phyloP scores from a whole-genome alignment of 306 rosid species.

The Sechiopsis laciniata region DNA sequence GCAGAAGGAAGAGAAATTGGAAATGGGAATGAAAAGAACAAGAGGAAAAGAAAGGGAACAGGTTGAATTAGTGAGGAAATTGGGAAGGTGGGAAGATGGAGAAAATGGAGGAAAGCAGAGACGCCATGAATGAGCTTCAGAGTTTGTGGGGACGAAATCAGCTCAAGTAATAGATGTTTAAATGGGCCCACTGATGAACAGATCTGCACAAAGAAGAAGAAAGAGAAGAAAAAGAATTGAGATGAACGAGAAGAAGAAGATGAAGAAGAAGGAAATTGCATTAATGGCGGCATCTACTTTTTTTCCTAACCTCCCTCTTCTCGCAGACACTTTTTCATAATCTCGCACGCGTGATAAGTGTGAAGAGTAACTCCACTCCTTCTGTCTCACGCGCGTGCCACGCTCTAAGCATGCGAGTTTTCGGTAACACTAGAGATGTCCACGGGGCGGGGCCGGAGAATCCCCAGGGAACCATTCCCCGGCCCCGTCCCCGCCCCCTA shows the following conservation, averaged over 20 bases:
- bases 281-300: conserved; percentile 52
- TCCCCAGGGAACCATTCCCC: too few relatives aligned
- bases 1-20: conserved; percentile 5
- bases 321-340: background rate
- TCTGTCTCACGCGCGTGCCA: conserved; percentile 2
- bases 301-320: conserved; percentile 20
- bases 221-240: background rate
- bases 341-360: conserved; percentile 37
- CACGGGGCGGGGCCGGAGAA: too few relatives aligned
- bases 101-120: conserved; percentile 27
- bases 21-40: background rate
- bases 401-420: background rate
- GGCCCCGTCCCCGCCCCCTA: too few relatives aligned
- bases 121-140: conserved; percentile 56
- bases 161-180: conserved; percentile 55
- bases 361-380: conserved; percentile 16
- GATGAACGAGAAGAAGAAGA: conserved; percentile 28
- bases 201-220: conserved; percentile 11
- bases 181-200: conserved; percentile 16
- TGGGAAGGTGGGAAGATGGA: conserved; percentile 15
- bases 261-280: conserved; percentile 38
- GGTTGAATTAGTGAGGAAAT: conserved; percentile 22
- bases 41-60: background rate
- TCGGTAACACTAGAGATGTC: background rate
- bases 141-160: conserved; percentile 49